Evolutionary conservation across 1,284 basidiomycete species (phyloP), one percentile per base, ranked within the genome.

Genomic region (Cryptococcus neoformans): DNA sequence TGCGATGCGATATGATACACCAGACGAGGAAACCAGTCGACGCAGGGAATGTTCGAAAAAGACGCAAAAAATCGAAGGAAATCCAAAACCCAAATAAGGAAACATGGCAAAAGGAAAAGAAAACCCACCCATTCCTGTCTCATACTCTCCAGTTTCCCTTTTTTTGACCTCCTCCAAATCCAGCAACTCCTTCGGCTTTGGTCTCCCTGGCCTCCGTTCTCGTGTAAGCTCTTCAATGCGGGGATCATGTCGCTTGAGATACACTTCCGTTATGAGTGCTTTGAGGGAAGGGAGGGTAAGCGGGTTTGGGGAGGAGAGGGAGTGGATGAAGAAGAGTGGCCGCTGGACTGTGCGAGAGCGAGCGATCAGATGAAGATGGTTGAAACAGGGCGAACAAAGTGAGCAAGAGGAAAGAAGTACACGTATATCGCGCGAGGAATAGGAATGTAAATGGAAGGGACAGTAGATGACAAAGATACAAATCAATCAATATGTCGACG

Each of bases 271-370:
- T 17, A 93, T 78, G 54, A 93, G 72, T 1, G 77, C 76, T 70
- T 91, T 88, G 34, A 94, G 75, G 42, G 87, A 85, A 38, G 83
- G 79, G 2, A 93, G 80, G 0, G 84, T 81, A 50, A 92, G 73
- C 0, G 81, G 81, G 4, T 83, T 80, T 0, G 89, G 87, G 2
- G 73, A 72, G 17, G 69, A 58, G 6, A 93, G 71, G 2, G 87
- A 83, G 65, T 88, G 82, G 66, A 84, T 87, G 78, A 92, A 92
- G 77, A 92, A 93, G 9, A 83, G 80, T 66, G 86, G 90, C 47
- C 89, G 80, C 69, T 89, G 85, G 60, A 84, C 90, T 81, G 61
- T 21, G 14, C 46, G 9, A 28, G 28, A 28, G 28, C 28, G 28
- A 28, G 28, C 28, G 28, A 28, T 28, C 28, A 28, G 28, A 28